Conservation (phyloP, 208 protist species). For the Leishmania major region DNA sequence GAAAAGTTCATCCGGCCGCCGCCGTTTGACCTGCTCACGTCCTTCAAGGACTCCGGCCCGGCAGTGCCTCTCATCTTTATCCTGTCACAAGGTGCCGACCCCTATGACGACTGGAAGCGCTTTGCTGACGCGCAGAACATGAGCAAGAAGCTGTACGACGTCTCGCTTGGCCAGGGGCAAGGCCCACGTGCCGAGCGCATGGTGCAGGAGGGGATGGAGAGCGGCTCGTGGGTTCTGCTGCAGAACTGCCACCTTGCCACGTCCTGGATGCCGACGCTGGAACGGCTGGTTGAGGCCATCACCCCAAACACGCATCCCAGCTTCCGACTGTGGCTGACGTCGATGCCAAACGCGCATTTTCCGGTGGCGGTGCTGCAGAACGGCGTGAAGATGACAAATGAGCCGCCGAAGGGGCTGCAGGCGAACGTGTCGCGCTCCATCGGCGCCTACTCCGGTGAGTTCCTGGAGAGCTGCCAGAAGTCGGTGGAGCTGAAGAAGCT, state of each 20-base stretch:
- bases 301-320: conserved; percentile 87
- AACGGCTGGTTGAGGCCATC: conserved; percentile 95
- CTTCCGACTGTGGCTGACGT: conserved; percentile 99
- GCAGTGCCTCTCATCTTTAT: conserved; percentile 98
- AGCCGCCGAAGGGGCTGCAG: conserved; percentile 98
- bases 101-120: conserved; percentile 95
- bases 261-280: conserved; percentile 98
- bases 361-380: conserved; percentile 98
- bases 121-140: conserved; percentile 97
- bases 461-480: conserved; percentile 89
- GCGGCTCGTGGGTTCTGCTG: conserved; percentile 96
- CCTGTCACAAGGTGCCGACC: conserved; percentile 98
- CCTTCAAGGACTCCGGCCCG: conserved; percentile 94
- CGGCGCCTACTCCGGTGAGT: conserved; percentile 81
- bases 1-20: conserved; percentile 96
- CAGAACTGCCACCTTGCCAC: conserved; percentile 99
- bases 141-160: conserved; percentile 94
- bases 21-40: conserved; percentile 95
- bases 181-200: conserved; percentile 96
- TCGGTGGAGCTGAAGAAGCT: conserved; percentile 94
- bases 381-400: conserved; percentile 99
- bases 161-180: conserved; percentile 98
- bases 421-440: conserved; percentile 95
- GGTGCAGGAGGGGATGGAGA: conserved; percentile 93
- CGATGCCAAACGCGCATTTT: conserved; percentile 97